Evolutionary conservation across 2,329 filamentous ascomycete genomes (phyloP).

Genomic region (Talaromyces sp.): DNA sequence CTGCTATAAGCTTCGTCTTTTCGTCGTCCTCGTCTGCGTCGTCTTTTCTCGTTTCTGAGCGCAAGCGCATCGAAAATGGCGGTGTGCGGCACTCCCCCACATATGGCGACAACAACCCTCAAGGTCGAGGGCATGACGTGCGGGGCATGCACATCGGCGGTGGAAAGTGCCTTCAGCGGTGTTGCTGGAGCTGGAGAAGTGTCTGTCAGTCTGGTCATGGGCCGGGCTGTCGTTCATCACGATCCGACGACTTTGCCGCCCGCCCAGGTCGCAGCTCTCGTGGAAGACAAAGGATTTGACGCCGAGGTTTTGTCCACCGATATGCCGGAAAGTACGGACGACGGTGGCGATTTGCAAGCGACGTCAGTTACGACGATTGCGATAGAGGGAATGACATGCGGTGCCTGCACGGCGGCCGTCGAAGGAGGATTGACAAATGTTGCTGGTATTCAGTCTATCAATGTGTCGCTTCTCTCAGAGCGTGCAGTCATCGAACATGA

Average conservation of each 20-base stretch:
- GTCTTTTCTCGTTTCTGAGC: background rate
- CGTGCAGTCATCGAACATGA: conserved; percentile 83
- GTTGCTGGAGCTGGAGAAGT: conserved; percentile 78
- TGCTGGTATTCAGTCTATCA: conserved; percentile 68
- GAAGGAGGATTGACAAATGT: conserved; percentile 75
- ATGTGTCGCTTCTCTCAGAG: conserved; percentile 77
- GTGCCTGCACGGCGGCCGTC: conserved; percentile 80
- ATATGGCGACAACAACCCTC: conserved; percentile 74
- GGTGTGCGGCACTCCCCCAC: background rate
- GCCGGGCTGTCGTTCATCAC: conserved; percentile 90
- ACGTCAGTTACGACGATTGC: conserved; percentile 68
- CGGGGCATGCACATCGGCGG: conserved; percentile 90
- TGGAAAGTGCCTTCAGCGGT: conserved; percentile 83
- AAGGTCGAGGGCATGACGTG: conserved; percentile 84
- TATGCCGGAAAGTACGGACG: conserved; percentile 47
- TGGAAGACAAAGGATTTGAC: conserved; percentile 90
- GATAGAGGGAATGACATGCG: conserved; percentile 86
- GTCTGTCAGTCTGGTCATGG: conserved; percentile 90
- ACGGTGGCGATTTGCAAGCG: conserved; percentile 20
- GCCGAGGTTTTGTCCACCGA: conserved; percentile 83
- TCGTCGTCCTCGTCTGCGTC: background rate
- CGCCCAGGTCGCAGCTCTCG: conserved; percentile 73
- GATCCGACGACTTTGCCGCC: conserved; percentile 69
- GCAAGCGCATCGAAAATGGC: conserved; percentile 1
- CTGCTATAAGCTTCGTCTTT: background rate